Evolutionary conservation across 345 rosid genomes (phyloP).

Genomic region (Hibiscus trionum): DNA sequence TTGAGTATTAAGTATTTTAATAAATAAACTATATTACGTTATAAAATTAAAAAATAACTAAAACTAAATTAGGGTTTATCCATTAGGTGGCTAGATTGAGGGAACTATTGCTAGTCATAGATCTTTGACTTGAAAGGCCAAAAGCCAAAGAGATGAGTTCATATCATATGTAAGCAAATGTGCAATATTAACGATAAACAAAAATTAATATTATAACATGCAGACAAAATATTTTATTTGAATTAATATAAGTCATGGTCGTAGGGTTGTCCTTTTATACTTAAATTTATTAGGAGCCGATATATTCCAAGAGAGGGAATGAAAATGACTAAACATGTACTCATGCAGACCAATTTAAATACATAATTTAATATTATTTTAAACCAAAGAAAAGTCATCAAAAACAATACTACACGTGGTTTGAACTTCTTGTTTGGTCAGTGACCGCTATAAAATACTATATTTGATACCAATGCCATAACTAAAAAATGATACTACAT

Average conservation of each 20-base stretch:
- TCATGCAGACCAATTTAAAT: not conserved
- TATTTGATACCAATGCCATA: not conserved
- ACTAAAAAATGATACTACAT: too few species aligned
- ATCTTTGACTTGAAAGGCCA: not conserved
- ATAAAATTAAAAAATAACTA: too few species aligned
- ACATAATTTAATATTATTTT: not conserved
- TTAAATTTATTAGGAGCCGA: not conserved
- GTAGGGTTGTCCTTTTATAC: not conserved
- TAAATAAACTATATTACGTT: too few species aligned
- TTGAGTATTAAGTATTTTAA: too few species aligned
- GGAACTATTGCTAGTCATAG: constrained; percentile 3
- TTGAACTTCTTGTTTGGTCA: not conserved
- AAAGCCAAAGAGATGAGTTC: not conserved
- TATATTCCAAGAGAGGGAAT: not conserved
- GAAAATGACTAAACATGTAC: not conserved
- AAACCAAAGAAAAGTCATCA: not conserved
- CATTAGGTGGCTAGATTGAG: not conserved
- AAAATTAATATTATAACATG: not conserved
- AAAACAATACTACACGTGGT: not conserved
- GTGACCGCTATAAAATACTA: not conserved
- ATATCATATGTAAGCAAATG: not conserved
- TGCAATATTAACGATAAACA: not conserved
- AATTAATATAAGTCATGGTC: too few species aligned
- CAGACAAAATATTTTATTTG: not conserved
- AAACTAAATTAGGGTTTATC: not conserved